phyloP scores from a whole-genome alignment of 257 asterid species.

The Solanum sejunctum region DNA sequence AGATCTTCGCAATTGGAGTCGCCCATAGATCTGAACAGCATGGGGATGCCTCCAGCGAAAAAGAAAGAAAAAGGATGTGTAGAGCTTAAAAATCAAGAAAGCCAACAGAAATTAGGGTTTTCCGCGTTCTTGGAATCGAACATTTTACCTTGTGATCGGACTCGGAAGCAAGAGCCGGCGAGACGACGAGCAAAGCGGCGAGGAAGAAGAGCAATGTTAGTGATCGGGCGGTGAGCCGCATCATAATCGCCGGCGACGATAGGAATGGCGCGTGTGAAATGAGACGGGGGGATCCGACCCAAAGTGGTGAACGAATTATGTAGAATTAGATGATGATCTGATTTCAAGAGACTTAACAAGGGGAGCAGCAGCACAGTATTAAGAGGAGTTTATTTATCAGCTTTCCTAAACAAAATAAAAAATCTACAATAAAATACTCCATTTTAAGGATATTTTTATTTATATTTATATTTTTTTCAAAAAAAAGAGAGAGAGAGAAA shows the following conservation, averaged over 20 bases:
- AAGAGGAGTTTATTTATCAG: neutral
- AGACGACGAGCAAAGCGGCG: neutral
- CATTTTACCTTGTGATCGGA: conserved; percentile 15
- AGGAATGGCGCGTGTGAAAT: neutral
- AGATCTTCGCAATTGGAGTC: neutral
- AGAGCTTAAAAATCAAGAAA: neutral
- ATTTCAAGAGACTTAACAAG: neutral
- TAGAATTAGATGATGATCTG: neutral
- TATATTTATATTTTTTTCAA: no score
- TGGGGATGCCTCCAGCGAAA: neutral
- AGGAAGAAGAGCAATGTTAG: neutral
- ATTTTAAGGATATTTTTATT: neutral
- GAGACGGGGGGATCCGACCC: neutral
- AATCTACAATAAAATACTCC: neutral
- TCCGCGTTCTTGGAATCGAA: neutral
- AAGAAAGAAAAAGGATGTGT: neutral
- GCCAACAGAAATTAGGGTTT: neutral
- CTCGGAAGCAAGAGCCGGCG: conserved; percentile 13
- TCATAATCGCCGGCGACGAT: neutral
- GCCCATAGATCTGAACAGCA: neutral
- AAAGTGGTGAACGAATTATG: neutral
- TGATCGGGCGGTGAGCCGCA: conserved; percentile 3
- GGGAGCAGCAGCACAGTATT: neutral
- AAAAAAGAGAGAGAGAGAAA: no score
- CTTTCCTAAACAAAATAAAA: neutral